A percentile compares a stretch with the other conserved stretches of the same genome.
These are phyloP conservation scores for Backusella parvicylindrica DNA, from an alignment of 192 early-diverging fungal genomes.

Conservation along the genomic window DNA sequence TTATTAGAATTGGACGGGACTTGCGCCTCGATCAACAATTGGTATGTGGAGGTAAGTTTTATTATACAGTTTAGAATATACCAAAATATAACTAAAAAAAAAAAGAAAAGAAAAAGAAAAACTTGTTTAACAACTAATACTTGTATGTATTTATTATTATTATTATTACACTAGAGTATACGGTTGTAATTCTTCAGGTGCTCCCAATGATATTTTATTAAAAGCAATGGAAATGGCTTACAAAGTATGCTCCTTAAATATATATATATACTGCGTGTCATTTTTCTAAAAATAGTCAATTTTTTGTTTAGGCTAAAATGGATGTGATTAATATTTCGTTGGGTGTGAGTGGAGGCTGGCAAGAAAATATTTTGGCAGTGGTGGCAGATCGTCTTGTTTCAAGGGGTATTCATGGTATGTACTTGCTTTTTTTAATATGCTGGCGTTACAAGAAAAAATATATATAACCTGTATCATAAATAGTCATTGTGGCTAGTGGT, in stretches of 20 bases:
- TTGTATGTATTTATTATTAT: neutral
- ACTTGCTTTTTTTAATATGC: neutral
- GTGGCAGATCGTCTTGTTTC: conserved; percentile 49
- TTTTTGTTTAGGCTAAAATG: conserved; percentile 39
- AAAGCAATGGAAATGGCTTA: conserved; percentile 72
- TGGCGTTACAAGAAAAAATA: neutral
- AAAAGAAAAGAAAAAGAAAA: neutral
- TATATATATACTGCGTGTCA: neutral
- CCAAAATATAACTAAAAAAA: neutral
- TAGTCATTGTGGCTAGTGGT: conserved; percentile 58
- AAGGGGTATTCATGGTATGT: conserved; percentile 35
- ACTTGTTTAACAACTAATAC: neutral
- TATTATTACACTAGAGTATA: conserved; percentile 43
- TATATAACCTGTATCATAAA: neutral
- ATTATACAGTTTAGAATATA: neutral
- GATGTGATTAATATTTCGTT: conserved; percentile 85
- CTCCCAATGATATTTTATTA: conserved; percentile 69
- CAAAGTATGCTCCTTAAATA: conserved; percentile 26
- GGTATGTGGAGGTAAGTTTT: conserved; percentile 64
- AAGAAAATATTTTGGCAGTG: conserved; percentile 55
- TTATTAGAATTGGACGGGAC: conserved; percentile 44
- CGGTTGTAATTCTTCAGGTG: conserved; percentile 63
- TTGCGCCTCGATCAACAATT: conserved; percentile 63
- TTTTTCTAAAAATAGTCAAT: conserved; percentile 1
- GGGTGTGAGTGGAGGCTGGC: conserved; percentile 64